Evolutionary conservation across 2,329 filamentous ascomycete genomes (phyloP), one percentile per base, ranked within the genome.

Genomic region (Capronia americana): DNA sequence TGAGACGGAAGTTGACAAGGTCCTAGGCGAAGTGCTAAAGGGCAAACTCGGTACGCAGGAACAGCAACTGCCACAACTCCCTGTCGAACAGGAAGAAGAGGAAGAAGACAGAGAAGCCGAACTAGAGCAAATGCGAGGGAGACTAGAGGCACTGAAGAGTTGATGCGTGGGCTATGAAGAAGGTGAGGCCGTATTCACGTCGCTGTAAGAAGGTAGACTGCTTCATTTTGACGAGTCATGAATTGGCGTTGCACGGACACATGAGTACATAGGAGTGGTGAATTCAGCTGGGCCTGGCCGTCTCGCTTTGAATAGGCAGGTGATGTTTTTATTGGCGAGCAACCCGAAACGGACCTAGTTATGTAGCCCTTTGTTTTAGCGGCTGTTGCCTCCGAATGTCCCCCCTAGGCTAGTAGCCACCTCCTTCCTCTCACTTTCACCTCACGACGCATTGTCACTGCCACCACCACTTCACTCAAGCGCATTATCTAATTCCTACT

Each of bases 81-180:
- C 83, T 14, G 77, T 83, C 70, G 83, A 85, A 48, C 82, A 84
- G 65, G 78, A 84, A 63, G 80, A 93, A 71, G 92, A 96, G 75
- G 91, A 95, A 74, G 89, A 92, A 69, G 68, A 70, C 68, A 57
- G 68, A 62, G 93, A 97, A 79, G 92, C 91, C 56, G 92, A 95
- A 82, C 87, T 98, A 81, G 90, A 93, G 74, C 91, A 96, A 82
- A 98, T 98, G 95, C 85, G 94, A 77, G 93, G 93, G 72, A 85
- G 94, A 56, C 79, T 99, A 73, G 92, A 98, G 81, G 93, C 93
- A 41, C 80, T 98, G 76, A 91, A 95, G 85, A 97, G 93, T 79
- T 97, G 78, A 84, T 44, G n/a, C n/a, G 14, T 44, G 38, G 38
- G 38, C 38, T 44, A 44, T 44, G 38, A 44, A 8, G 14, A 44